A percentile compares a stretch with the other conserved stretches of the same genome.
Conservation (phyloP, 495 filamentous ascomycete genomes). For the Opeltia flavorubescens region DNA sequence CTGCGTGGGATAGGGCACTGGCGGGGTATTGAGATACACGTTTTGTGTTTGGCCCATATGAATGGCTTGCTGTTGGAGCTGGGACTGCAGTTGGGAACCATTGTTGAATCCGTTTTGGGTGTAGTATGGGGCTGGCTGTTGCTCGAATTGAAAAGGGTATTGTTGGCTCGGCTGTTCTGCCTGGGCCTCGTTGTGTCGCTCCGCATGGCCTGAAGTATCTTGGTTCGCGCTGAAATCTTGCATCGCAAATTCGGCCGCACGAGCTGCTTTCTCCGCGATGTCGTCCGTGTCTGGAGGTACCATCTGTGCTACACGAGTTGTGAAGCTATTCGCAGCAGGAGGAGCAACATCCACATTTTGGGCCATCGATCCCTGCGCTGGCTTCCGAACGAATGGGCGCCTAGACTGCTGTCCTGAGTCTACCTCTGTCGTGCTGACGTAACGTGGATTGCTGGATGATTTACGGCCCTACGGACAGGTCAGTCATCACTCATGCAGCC, state of each 20-base stretch:
- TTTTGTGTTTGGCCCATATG: conserved; percentile 16
- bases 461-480: neutral
- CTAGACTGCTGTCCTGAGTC: neutral
- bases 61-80: conserved; percentile 3
- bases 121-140: conserved; percentile 12
- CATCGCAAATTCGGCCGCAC: conserved; percentile 39
- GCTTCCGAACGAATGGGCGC: neutral
- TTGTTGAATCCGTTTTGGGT: conserved; percentile 26
- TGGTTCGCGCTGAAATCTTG: conserved; percentile 20
- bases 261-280: conserved; percentile 37
- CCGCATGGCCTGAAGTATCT: conserved; percentile 16
- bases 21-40: conserved; percentile 11
- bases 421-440: neutral
- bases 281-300: conserved; percentile 19
- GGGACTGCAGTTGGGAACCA: conserved; percentile 11
- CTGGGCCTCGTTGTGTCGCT: conserved; percentile 20
- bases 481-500: neutral
- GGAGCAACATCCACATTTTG: neutral
- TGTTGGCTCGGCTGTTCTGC: conserved; percentile 23
- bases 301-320: neutral
- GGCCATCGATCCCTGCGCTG: conserved; percentile 1
- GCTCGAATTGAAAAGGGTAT: conserved; percentile 16
- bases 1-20: conserved; percentile 50
- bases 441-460: neutral
- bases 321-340: neutral